Conservation (phyloP, 2,329 filamentous ascomycete genomes). For the Microdochium nivale region DNA sequence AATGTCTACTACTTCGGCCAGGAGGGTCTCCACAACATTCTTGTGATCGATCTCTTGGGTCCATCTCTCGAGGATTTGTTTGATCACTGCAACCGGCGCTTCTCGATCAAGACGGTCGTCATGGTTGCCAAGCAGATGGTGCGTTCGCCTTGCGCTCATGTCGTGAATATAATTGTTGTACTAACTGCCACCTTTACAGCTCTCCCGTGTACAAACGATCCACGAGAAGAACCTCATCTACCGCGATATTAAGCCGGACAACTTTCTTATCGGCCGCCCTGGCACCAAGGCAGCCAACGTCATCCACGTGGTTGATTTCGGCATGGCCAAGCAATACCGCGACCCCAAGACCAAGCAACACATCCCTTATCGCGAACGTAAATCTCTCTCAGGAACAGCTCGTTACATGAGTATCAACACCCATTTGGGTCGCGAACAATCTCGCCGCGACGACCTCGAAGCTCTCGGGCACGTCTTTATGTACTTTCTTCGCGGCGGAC, state of each 20-base stretch:
- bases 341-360: constrained; percentile 99
- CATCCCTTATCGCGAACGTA: constrained; percentile 93
- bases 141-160: constrained; percentile 15
- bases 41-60: constrained; percentile 93
- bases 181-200: constrained; percentile 35
- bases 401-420: constrained; percentile 99
- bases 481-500: constrained; percentile 63
- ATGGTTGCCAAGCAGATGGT: constrained; percentile 99
- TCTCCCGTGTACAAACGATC: constrained; percentile 85
- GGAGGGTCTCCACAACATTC: constrained; percentile 96
- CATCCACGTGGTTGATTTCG: constrained; percentile 97
- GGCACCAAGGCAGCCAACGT: constrained; percentile 93
- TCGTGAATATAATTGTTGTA: constrained; percentile 1
- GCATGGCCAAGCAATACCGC: constrained; percentile 98
- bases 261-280: constrained; percentile 92
- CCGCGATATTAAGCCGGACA: constrained; percentile 98
- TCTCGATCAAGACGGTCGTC: constrained; percentile 94
- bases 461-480: constrained; percentile 71
- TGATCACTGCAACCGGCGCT: constrained; percentile 91
- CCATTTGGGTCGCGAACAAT: constrained; percentile 92
- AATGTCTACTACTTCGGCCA: constrained; percentile 99
- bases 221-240: constrained; percentile 99
- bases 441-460: constrained; percentile 89
- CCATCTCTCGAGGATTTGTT: constrained; percentile 95
- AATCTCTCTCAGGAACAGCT: constrained; percentile 92